These are phyloP conservation scores for Cyathus striatus DNA, from an alignment of 768 basidiomycete species.

Conservation along the genomic window DNA sequence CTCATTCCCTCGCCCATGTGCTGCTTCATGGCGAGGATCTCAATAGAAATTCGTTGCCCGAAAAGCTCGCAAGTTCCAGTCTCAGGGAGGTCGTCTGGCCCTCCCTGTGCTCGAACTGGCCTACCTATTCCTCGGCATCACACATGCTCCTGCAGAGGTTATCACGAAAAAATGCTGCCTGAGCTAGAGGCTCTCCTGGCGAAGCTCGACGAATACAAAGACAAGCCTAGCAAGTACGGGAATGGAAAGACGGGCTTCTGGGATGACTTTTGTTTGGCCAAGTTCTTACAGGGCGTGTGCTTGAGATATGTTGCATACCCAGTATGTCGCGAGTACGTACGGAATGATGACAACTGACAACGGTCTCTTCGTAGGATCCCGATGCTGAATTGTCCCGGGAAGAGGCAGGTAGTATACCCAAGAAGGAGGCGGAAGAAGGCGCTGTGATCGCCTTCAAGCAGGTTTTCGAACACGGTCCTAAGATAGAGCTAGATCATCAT, in stretches of 20 bases:
- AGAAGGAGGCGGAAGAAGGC: conserved; percentile 46
- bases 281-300: conserved; percentile 82
- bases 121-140: conserved; percentile 75
- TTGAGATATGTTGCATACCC: conserved; percentile 83
- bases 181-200: conserved; percentile 48
- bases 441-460: conserved; percentile 57
- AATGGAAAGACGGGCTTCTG: conserved; percentile 62
- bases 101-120: conserved; percentile 83
- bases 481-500: conserved; percentile 83
- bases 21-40: conserved; percentile 24
- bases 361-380: conserved; percentile 37
- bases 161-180: conserved; percentile 64
- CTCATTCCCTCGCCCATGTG: neutral
- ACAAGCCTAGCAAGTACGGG: conserved; percentile 29
- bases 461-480: conserved; percentile 65
- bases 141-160: conserved; percentile 65
- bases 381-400: conserved; percentile 48
- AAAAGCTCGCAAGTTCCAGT: conserved; percentile 79
- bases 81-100: conserved; percentile 63
- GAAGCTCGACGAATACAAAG: conserved; percentile 21
- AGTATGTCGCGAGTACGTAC: conserved; percentile 31
- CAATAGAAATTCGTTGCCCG: conserved; percentile 80
- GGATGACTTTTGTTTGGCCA: conserved; percentile 81
- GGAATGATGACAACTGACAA: conserved; percentile 10
- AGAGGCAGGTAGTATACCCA: conserved; percentile 26